A percentile compares a stretch with the other conserved stretches of the same genome.
These are phyloP conservation scores for Macroventuria anomochaeta DNA, from an alignment of 2,329 filamentous ascomycete genomes.

Conservation along the genomic window DNA sequence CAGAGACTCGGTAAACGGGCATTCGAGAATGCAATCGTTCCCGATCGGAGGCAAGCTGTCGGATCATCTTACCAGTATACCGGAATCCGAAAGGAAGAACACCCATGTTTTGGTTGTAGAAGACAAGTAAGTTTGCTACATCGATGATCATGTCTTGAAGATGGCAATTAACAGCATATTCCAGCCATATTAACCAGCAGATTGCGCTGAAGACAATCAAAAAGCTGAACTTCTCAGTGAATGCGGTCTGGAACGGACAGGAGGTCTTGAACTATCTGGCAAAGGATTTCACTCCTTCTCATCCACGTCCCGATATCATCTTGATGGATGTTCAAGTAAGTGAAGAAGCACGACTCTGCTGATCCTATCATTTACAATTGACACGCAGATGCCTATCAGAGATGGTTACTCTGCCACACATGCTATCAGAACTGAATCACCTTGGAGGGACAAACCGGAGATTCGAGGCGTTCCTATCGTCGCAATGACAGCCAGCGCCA, in stretches of 20 bases:
- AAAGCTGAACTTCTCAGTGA: slow-evolving; percentile 74
- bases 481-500: slow-evolving; percentile 82
- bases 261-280: slow-evolving; percentile 77
- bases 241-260: slow-evolving; percentile 77
- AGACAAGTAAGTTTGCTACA: slow-evolving; percentile 68
- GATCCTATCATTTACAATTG: slow-evolving; percentile 30
- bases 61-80: slow-evolving; percentile 54
- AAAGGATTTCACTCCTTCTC: slow-evolving; percentile 57
- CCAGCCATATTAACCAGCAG: slow-evolving; percentile 69
- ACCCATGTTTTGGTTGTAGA: slow-evolving; percentile 79
- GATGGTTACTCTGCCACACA: slow-evolving; percentile 82
- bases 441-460: slow-evolving; percentile 65
- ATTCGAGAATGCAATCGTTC: slow-evolving; percentile 25
- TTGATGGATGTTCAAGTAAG: slow-evolving; percentile 81
- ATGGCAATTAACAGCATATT: slow-evolving; percentile 6
- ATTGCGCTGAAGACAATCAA: slow-evolving; percentile 77
- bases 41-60: slow-evolving; percentile 38
- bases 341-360: neutral
- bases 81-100: slow-evolving; percentile 64
- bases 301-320: slow-evolving; percentile 73
- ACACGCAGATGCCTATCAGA: slow-evolving; percentile 61
- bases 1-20: slow-evolving; percentile 28
- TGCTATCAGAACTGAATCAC: slow-evolving; percentile 70
- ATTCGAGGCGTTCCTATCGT: slow-evolving; percentile 72
- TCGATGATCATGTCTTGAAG: neutral